A percentile compares a stretch with the other conserved stretches of the same genome.
Evolutionary conservation across 768 basidiomycete genomes (phyloP).

Genomic region (Solioccasus polychromus): DNA sequence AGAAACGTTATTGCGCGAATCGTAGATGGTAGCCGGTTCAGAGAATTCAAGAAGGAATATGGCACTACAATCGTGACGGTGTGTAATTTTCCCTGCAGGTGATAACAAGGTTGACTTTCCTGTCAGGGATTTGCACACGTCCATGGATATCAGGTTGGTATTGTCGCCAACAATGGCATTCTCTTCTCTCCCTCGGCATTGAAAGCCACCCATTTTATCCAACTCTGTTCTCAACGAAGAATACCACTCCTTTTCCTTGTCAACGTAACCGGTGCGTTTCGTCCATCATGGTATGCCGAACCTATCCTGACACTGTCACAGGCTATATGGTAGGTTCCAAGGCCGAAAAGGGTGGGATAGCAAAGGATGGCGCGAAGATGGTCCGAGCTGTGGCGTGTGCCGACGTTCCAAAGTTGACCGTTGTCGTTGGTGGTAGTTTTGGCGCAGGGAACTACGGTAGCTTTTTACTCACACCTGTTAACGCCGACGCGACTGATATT

Average conservation of each 20-base stretch:
- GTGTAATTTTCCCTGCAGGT: conserved; percentile 18
- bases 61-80: conserved; percentile 89
- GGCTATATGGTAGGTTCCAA: conserved; percentile 97
- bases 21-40: conserved; percentile 87
- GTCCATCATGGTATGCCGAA: neutral
- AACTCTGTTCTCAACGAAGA: conserved; percentile 86
- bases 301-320: conserved; percentile 27
- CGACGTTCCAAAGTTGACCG: conserved; percentile 91
- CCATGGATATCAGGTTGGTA: conserved; percentile 87
- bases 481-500: conserved; percentile 10
- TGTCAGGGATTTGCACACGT: conserved; percentile 81
- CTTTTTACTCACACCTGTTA: conserved; percentile 3
- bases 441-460: conserved; percentile 95
- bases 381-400: conserved; percentile 93
- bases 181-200: conserved; percentile 90
- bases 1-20: conserved; percentile 89
- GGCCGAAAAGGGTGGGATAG: conserved; percentile 91
- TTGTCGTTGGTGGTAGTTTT: conserved; percentile 90
- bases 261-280: conserved; percentile 75
- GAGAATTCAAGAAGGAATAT: conserved; percentile 97
- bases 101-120: conserved; percentile 7
- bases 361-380: conserved; percentile 95
- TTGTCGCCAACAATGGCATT: conserved; percentile 93
- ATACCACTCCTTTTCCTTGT: conserved; percentile 92
- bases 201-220: conserved; percentile 94